Percentiles rank a stretch among this genome's conserved stretches.
These are phyloP conservation scores for Manihot esculenta DNA, from an alignment of 441 rosid species.

Conservation along the genomic window DNA sequence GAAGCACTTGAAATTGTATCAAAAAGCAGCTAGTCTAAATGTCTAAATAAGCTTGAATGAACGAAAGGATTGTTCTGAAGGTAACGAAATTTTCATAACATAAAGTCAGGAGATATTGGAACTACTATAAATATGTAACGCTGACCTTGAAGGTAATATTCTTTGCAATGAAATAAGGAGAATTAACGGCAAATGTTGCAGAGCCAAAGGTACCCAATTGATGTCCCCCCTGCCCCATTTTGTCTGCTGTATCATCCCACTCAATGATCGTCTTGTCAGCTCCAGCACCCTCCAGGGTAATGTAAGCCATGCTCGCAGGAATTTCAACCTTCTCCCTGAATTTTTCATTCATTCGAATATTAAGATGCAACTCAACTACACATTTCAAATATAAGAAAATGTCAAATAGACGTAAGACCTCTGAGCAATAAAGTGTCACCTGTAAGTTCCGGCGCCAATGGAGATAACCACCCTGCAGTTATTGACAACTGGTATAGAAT, in stretches of 20 bases:
- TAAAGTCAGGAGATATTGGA: neutral
- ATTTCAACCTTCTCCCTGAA: conserved; percentile 55
- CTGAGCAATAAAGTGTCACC: conserved; percentile 15
- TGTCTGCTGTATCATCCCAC: conserved; percentile 52
- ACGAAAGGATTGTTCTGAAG: neutral
- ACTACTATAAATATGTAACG: neutral
- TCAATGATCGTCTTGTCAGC: conserved; percentile 39
- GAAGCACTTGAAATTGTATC: neutral
- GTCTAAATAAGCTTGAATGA: neutral
- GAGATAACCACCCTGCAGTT: conserved; percentile 36
- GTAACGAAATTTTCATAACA: neutral
- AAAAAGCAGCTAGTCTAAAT: neutral
- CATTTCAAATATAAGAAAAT: no score
- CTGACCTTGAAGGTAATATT: conserved; percentile 48
- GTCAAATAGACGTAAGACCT: no score
- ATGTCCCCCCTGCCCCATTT: conserved; percentile 33
- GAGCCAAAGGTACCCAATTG: conserved; percentile 49
- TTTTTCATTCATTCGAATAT: neutral
- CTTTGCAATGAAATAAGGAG: conserved; percentile 57
- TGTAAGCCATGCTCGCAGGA: conserved; percentile 47
- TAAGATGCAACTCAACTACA: no score
- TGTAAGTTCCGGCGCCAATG: conserved; percentile 40
- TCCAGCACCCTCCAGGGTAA: conserved; percentile 43
- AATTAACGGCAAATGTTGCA: conserved; percentile 53
- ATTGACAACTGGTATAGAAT: conserved; percentile 37